A percentile compares a stretch with the other conserved stretches of the same genome.
phyloP scores from a whole-genome alignment of 1,284 basidiomycete species.

The Puccinia polysora region DNA sequence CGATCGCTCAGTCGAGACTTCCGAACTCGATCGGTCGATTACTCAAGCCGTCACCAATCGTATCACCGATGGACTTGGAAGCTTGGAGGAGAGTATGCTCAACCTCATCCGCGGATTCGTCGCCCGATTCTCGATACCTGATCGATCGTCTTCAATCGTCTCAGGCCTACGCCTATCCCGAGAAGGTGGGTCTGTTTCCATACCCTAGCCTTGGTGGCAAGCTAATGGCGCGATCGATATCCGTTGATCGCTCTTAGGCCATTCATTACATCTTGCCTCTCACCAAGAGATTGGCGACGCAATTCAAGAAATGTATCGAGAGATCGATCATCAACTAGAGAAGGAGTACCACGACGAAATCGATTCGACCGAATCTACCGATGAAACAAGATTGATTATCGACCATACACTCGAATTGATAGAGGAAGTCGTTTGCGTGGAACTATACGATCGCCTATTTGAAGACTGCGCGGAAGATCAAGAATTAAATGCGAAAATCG shows the following conservation, averaged over 20 bases:
- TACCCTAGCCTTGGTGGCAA: too few species aligned
- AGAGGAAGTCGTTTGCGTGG: conserved; percentile 33
- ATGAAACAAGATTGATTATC: conserved; percentile 24
- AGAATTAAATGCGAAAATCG: conserved; percentile 29
- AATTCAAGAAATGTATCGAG: conserved; percentile 28
- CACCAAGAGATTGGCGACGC: conserved; percentile 8
- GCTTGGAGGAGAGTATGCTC: conserved; percentile 29
- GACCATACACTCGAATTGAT: conserved; percentile 41
- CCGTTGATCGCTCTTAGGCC: neutral
- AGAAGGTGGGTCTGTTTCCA: neutral
- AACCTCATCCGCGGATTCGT: conserved; percentile 10
- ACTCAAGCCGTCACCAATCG: conserved; percentile 6
- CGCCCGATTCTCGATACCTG: conserved; percentile 11
- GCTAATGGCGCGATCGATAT: too few species aligned
- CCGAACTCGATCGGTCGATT: conserved; percentile 26
- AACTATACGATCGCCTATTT: conserved; percentile 42
- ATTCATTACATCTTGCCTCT: conserved; percentile 19
- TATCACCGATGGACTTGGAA: conserved; percentile 30
- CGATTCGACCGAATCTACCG: neutral
- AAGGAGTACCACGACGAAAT: conserved; percentile 10
- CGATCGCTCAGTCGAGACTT: neutral
- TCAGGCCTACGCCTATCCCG: neutral
- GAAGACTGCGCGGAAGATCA: conserved; percentile 16
- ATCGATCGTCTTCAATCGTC: neutral
- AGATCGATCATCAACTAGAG: conserved; percentile 17